Base-by-base conservation (phyloP, 768 basidiomycete species). In the Pulveroboletus sp. region DNA sequence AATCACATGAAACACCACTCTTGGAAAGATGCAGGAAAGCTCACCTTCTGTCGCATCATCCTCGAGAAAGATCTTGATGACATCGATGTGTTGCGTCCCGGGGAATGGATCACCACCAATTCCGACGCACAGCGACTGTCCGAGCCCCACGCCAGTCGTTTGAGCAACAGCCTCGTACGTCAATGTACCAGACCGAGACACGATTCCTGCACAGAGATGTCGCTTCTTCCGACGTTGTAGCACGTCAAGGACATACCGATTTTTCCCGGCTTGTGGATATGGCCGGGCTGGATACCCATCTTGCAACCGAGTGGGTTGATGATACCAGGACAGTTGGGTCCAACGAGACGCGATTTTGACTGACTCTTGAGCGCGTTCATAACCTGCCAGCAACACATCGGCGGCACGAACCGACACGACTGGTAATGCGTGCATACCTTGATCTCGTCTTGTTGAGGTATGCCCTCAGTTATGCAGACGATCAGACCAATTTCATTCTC, bases 141-240 rank as follows among this genome's bases (percentile, higher is more conserved):
- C 97, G 50, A 99, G 85, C 47, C 97, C 97, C 52, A 87, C 94
- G 52, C 82, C 81, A 10, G 95, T 98, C 27, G 95, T 99, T 71
- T 98, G 94, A 40, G 89, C 93, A 63, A 98, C 97, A 48, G 97
- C 94, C 75, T 99, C 97, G 68, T 99, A 99, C 6, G 97, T 98
- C 64, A 99, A 73, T 9, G 94, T 97, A 44, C 94, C 94, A 29
- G 94, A 95, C 44, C 94, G 89, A 24, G 94, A 95, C 41, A 94
- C 94, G 56, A 97, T 94, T 48, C 91, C 91, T 93, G 51, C 14
- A 39, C 19, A 1, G 35, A 43, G 29, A 40, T 36, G 13, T 47
- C 25, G 17, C 14, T 23, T 4, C 20, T 17, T 19, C 34, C 38
- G 8, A 36, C 11, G 9, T 4, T 16, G 19, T 3, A 19, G 14